phyloP scores from a whole-genome alignment of 75 land plant species.

The Pinus taeda region DNA sequence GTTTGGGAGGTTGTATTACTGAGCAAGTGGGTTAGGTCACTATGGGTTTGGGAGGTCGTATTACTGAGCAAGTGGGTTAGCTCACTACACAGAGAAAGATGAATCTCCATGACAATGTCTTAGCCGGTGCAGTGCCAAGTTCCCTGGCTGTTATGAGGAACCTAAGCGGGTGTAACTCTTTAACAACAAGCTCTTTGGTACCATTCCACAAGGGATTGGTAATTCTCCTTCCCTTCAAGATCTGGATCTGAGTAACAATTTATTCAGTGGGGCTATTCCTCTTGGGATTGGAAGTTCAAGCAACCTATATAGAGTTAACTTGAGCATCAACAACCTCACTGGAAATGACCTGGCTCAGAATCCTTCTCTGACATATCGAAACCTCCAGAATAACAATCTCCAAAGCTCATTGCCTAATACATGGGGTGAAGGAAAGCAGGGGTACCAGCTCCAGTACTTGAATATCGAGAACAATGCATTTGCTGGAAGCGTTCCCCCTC shows the following conservation, averaged over 20 bases:
- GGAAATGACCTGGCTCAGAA: slow-evolving; percentile 38
- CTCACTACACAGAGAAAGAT: slow-evolving; percentile 75
- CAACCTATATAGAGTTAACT: slow-evolving; percentile 62
- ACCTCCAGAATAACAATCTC: slow-evolving; percentile 46
- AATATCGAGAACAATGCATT: slow-evolving; percentile 36
- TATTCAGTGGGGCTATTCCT: slow-evolving; percentile 47
- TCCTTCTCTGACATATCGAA: slow-evolving; percentile 37
- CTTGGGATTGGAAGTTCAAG: slow-evolving; percentile 38
- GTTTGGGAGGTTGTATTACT: too few species aligned
- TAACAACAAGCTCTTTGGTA: slow-evolving; percentile 69
- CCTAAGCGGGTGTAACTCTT: slow-evolving; percentile 80
- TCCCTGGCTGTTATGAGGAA: slow-evolving; percentile 60
- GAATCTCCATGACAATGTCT: slow-evolving; percentile 76
- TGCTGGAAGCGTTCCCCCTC: slow-evolving; percentile 40
- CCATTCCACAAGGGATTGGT: slow-evolving; percentile 54
- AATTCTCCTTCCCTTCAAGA: slow-evolving; percentile 49
- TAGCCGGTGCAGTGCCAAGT: slow-evolving; percentile 60
- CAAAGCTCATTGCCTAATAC: slow-evolving; percentile 48
- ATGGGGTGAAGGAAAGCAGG: slow-evolving; percentile 28
- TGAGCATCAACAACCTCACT: slow-evolving; percentile 58
- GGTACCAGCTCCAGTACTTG: slow-evolving; percentile 29
- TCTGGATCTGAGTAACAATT: slow-evolving; percentile 69
- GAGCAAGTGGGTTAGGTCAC: too few species aligned
- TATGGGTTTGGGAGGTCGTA: too few species aligned
- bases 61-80: slow-evolving; percentile 66